Percentiles rank a stretch among this genome's conserved stretches.
Evolutionary conservation across 495 filamentous ascomycete species (phyloP).

Genomic region (Aspergillus hancockii): DNA sequence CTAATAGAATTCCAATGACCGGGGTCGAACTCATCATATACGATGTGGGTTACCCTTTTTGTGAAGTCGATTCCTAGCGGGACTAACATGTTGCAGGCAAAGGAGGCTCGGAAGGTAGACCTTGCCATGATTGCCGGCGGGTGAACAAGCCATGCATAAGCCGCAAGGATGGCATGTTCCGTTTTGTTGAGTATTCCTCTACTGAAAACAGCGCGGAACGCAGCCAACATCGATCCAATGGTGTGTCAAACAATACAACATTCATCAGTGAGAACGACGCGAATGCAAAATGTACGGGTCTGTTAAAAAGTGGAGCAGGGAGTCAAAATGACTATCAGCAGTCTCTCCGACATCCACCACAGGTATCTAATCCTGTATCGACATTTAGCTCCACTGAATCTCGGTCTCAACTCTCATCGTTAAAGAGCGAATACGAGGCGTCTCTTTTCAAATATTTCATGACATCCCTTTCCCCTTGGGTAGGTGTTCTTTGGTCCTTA

Average conservation of each 20-base stretch:
- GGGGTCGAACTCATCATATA: neutral
- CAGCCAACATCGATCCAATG: neutral
- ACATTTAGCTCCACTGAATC: neutral
- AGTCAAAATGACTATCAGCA: neutral
- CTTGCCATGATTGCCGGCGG: neutral
- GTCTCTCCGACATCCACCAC: too few relatives aligned
- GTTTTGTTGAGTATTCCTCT: neutral
- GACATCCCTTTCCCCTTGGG: neutral
- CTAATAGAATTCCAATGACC: neutral
- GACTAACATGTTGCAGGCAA: neutral
- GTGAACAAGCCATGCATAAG: neutral
- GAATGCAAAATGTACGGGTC: neutral
- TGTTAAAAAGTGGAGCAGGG: neutral
- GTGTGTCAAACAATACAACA: neutral
- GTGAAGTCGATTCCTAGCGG: too few relatives aligned
- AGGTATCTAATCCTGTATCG: neutral
- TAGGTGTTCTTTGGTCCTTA: neutral
- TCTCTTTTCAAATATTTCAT: slow-evolving; percentile 3
- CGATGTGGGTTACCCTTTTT: neutral
- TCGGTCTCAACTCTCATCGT: neutral
- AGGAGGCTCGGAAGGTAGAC: neutral
- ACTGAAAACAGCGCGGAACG: neutral
- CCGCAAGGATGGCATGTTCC: neutral
- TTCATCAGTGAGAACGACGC: neutral
- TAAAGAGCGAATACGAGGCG: neutral